Conservation (phyloP, 331 rosid genomes). For the Cucumis variabilis region DNA sequence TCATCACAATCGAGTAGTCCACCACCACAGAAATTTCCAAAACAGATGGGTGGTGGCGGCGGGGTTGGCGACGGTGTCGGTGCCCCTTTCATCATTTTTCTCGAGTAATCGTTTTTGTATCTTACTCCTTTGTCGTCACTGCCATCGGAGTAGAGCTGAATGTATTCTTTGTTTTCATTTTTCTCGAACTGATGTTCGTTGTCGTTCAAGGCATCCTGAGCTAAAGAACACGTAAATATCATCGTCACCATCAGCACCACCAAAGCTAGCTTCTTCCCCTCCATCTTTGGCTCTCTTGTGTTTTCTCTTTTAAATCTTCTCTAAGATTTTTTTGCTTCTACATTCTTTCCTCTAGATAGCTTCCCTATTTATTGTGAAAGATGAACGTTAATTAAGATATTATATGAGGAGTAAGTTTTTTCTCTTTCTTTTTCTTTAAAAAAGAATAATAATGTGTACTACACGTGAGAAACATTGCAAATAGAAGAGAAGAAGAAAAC, state of each 20-base stretch:
- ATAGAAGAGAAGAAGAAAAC: neutral
- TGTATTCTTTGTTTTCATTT: neutral
- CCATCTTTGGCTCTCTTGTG: neutral
- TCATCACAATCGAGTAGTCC: neutral
- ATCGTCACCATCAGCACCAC: neutral
- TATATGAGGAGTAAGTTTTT: neutral
- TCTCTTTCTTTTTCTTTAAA: neutral
- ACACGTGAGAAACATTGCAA: neutral
- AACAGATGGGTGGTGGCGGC: neutral
- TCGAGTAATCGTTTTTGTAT: neutral
- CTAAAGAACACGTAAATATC: neutral
- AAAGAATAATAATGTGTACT: neutral
- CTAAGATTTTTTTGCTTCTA: neutral
- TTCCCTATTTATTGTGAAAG: neutral
- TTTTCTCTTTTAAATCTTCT: neutral
- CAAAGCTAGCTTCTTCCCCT: neutral
- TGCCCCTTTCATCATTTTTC: neutral
- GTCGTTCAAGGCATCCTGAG: neutral
- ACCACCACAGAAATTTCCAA: slow-evolving; percentile 4
- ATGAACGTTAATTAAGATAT: neutral
- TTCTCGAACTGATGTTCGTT: neutral
- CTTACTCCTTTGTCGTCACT: neutral
- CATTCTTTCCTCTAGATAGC: neutral
- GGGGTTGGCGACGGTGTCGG: neutral
- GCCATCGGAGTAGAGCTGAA: neutral